Evolutionary conservation across 2,329 filamentous ascomycete species (phyloP).

Genomic region (Cladosporium sp.): DNA sequence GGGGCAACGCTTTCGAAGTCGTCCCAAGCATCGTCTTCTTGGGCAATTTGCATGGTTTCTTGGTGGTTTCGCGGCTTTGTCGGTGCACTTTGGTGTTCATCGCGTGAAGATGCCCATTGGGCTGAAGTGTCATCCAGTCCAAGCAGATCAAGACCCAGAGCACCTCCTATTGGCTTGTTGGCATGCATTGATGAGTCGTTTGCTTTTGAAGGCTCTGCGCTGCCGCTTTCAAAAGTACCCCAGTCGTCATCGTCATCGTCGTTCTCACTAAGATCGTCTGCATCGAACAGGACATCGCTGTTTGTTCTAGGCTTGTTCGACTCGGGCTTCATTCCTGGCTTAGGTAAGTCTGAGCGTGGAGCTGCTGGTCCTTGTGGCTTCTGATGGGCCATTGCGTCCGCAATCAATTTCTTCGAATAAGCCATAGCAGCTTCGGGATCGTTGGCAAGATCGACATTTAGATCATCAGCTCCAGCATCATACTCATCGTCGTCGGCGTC

Average conservation of each 20-base stretch:
- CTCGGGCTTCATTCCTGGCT: constrained; percentile 10
- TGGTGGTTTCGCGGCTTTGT: constrained; percentile 1
- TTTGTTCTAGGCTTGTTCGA: constrained; percentile 25
- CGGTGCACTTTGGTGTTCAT: neutral
- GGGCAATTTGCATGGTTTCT: neutral
- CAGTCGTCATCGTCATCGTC: constrained; percentile 32
- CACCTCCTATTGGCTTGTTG: neutral
- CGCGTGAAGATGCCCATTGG: constrained; percentile 1
- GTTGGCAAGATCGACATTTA: constrained; percentile 26
- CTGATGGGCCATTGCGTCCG: constrained; percentile 21
- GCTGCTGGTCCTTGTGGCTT: constrained; percentile 8
- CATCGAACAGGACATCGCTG: constrained; percentile 32
- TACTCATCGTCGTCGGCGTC: constrained; percentile 30
- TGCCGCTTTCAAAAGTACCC: constrained; percentile 29
- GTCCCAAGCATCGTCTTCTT: constrained; percentile 40
- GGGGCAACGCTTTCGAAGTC: constrained; percentile 36
- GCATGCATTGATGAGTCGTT: neutral
- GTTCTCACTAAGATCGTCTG: constrained; percentile 25
- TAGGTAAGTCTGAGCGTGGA: neutral
- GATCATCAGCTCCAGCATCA: constrained; percentile 31
- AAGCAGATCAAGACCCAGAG: constrained; percentile 22
- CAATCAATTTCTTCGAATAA: constrained; percentile 31
- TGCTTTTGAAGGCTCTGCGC: neutral
- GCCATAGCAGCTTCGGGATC: constrained; percentile 34
- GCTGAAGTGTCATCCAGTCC: constrained; percentile 23